Evolutionary conservation across 495 filamentous ascomycete species (phyloP), one percentile per base, ranked within the genome.

Genomic region (Xylaria palmicola): DNA sequence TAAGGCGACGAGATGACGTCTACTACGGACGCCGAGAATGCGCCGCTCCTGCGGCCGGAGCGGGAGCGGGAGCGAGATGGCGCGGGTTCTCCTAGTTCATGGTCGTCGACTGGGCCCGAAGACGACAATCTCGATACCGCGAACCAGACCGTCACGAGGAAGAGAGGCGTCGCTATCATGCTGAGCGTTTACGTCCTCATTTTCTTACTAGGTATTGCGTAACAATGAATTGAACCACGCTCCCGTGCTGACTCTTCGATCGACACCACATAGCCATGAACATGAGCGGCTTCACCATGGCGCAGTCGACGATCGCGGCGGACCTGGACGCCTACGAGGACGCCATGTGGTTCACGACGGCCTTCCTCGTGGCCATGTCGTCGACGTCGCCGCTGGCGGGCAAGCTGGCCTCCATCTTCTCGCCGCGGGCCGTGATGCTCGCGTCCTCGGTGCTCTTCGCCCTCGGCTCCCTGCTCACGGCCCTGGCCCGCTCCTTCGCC

Each of bases 331-430:
- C 88, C 8, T 92, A 88, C 67, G 83, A 84, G 26, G 72, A 85
- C 44, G 85, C 84, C 19, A 86, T 83, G 62, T 93, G 89, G 89
- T 88, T 93, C 63, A 90, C 88, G 6, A 86, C 86, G 26, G 75
- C 88, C 1, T 92, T 88, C 69, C 71, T 87, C 73, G 90, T 93
- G 60, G 83, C 86, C 41, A 81, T 85, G 79, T 88, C 87, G 41
- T 86, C 83, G 19, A 75, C 87, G 4, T 79, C 85, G 0, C 89
- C 90, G 0, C 68, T 93, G 1, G 77, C 79, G 8, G 89, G 89
- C 6, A 81, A 88, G 36, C 74, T 92, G 7, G 81, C 84, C 22
- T 81, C 85, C 61, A 81, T 91, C 22, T 91, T 92, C 68, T 83
- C 85, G 1, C 82, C 88, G 0, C 81, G 86, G 7, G 54, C 74